Conservation (phyloP, 2,329 filamentous ascomycete species). For the Calonectria pteridis region DNA sequence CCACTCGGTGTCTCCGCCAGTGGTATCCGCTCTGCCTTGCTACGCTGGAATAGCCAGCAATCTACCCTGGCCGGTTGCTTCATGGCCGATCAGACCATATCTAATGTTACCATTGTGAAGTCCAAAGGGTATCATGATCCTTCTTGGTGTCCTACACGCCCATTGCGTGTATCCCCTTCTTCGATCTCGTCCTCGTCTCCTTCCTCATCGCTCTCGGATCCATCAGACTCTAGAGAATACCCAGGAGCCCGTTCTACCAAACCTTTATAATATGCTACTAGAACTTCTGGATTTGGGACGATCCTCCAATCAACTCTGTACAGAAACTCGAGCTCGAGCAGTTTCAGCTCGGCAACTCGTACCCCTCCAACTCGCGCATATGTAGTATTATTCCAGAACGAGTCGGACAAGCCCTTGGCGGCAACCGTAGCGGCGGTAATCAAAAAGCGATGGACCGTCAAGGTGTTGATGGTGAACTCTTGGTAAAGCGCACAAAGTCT, state of each 20-base stretch:
- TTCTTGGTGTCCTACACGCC: constrained; percentile 8
- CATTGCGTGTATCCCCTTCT: constrained; percentile 31
- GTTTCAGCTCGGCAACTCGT: constrained; percentile 87
- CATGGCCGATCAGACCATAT: constrained; percentile 13
- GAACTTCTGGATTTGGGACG: constrained; percentile 91
- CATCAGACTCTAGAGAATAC: constrained; percentile 63
- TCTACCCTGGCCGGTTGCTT: neutral
- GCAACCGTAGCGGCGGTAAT: constrained; percentile 97
- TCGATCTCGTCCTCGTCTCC: constrained; percentile 35
- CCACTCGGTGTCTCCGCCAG: constrained; percentile 24
- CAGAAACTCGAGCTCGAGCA: constrained; percentile 93
- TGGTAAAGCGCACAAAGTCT: constrained; percentile 91
- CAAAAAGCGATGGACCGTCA: constrained; percentile 96
- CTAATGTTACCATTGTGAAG: constrained; percentile 2
- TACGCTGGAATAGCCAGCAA: constrained; percentile 11
- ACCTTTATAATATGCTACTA: constrained; percentile 93
- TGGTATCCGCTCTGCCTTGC: constrained; percentile 24
- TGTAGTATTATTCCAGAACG: constrained; percentile 98
- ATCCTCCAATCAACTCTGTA: constrained; percentile 96
- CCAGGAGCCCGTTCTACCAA: constrained; percentile 77
- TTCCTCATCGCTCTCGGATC: constrained; percentile 49
- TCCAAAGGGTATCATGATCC: constrained; percentile 13
- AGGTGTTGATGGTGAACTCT: constrained; percentile 94
- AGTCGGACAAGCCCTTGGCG: constrained; percentile 94
- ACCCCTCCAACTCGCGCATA: constrained; percentile 96